Evolutionary conservation across 139 green algal species (phyloP).

Genomic region (Trebouxia sp.): DNA sequence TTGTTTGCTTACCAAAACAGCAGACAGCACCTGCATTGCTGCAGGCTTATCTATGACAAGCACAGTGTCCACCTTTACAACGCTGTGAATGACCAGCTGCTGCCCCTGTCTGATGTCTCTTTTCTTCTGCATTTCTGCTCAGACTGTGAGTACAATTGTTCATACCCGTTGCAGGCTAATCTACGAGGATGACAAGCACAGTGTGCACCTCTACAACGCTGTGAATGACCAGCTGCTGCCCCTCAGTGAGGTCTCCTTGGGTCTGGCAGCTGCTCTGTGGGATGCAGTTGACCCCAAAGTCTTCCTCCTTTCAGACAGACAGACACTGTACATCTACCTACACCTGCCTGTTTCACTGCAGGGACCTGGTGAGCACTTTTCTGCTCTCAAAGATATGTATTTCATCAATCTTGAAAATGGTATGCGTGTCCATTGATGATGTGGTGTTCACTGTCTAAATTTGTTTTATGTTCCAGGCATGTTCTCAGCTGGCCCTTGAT

Average conservation of each 20-base stretch:
- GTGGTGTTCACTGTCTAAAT: too few species aligned
- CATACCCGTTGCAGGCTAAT: slow-evolving; percentile 45
- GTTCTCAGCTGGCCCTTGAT: too few species aligned
- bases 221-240: slow-evolving; percentile 63
- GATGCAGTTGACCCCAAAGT: slow-evolving; percentile 59
- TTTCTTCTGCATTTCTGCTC: too few species aligned
- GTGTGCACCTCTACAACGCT: slow-evolving; percentile 67
- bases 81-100: slow-evolving; percentile 66
- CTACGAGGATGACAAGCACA: slow-evolving; percentile 59
- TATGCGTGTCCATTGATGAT: too few species aligned
- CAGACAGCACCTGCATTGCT: too few species aligned
- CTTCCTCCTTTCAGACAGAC: slow-evolving; percentile 54
- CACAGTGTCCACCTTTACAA: slow-evolving; percentile 62
- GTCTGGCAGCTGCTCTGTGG: slow-evolving; percentile 62
- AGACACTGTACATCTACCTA: slow-evolving; percentile 48
- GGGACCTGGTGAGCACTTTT: slow-evolving; percentile 29
- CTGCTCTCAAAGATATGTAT: too few species aligned
- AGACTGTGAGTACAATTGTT: background rate
- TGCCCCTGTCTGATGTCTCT: slow-evolving; percentile 39
- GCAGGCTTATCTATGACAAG: slow-evolving; percentile 58
- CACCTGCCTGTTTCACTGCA: slow-evolving; percentile 50
- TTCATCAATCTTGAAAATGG: too few species aligned
- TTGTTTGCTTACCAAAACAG: too few species aligned
- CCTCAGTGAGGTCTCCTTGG: slow-evolving; percentile 38
- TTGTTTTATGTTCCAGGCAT: too few species aligned